Evolutionary conservation across 148 eudicot genomes (phyloP).

Genomic region (Dianthus caryophyllus): DNA sequence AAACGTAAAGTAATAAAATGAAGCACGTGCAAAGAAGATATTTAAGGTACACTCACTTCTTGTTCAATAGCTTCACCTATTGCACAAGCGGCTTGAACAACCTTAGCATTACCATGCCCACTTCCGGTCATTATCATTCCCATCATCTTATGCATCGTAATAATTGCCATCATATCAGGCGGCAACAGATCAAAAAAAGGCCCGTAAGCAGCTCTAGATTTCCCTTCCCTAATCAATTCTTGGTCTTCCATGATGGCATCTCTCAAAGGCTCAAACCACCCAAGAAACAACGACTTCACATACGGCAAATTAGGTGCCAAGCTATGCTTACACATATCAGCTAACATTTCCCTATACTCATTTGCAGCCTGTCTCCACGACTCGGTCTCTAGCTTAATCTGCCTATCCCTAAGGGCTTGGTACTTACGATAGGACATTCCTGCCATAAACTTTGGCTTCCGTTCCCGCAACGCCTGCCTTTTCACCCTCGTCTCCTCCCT

Average conservation of each 20-base stretch:
- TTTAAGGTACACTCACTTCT: slow-evolving; percentile 53
- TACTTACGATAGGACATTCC: slow-evolving; percentile 51
- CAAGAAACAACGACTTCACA: slow-evolving; percentile 81
- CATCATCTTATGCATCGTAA: slow-evolving; percentile 92
- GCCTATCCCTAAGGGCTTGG: slow-evolving; percentile 54
- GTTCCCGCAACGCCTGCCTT: slow-evolving; percentile 3
- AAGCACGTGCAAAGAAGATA: slow-evolving; percentile 9
- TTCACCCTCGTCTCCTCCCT: slow-evolving; percentile 43
- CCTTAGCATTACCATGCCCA: slow-evolving; percentile 64
- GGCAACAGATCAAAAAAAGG: slow-evolving; percentile 70
- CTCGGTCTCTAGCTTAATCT: slow-evolving; percentile 81
- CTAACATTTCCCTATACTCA: slow-evolving; percentile 76
- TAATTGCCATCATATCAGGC: slow-evolving; percentile 90
- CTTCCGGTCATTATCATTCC: slow-evolving; percentile 72
- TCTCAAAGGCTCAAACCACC: slow-evolving; percentile 89
- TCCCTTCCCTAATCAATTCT: slow-evolving; percentile 52
- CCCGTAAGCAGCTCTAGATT: slow-evolving; percentile 49
- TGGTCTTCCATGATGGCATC: slow-evolving; percentile 71
- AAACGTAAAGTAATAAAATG: neutral
- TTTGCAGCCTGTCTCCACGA: slow-evolving; percentile 83
- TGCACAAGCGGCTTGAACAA: slow-evolving; percentile 73
- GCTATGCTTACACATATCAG: slow-evolving; percentile 81
- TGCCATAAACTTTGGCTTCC: slow-evolving; percentile 15
- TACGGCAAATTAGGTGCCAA: slow-evolving; percentile 95
- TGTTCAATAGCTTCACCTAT: slow-evolving; percentile 93